Evolutionary conservation across 2,329 filamentous ascomycete genomes (phyloP), one percentile per base, ranked within the genome.

Genomic region (Calonectria crousiana): DNA sequence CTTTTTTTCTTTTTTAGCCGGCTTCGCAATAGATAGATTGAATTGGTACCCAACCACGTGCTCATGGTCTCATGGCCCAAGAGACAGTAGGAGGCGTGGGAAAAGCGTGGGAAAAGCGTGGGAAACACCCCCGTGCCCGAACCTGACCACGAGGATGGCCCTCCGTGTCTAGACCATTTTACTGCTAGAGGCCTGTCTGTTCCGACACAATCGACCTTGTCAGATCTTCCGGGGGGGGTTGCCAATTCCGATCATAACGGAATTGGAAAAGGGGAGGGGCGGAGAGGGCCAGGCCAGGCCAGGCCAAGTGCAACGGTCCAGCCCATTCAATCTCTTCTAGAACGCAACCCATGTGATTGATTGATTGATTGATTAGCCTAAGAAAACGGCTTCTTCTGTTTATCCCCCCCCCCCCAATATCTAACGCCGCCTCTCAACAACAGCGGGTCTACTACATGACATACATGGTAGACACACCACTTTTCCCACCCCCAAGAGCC

Each of bases 391-490:
- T 30, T 30, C 18, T 34, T 47, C 13, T 34, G n/a, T n/a, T n/a
- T n/a, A n/a, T n/a, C n/a, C n/a, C 30, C 30, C 30, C 30, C 30
- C 30, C 30, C 30, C 30, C 30, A 4, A 32, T 4, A 13, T 47
- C n/a, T n/a, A 47, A 47, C 44, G 44, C 10, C 44, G n/a, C 11
- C 41, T 11, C 13, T n/a, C 34, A 34, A 20, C n/a, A 10, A 6
- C 8, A 34, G 77, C 53, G 67, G 71, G 72, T 26, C 49, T 70
- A 76, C 73, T 32, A 32, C 30, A 74, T 65, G 75, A 47, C 58
- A 60, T 44, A 34, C 32, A 34, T 34, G 32, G 32, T 11, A 28
- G 34, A 36, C 60, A 32, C 41, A 32, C 34, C 56, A 62, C 41
- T 30, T 56, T 34, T 9, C 32, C 32, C 8, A 2, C 32, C 60